These are phyloP conservation scores for Aureobasidium vineae DNA, from an alignment of 2,329 filamentous ascomycete species.

Conservation along the genomic window DNA sequence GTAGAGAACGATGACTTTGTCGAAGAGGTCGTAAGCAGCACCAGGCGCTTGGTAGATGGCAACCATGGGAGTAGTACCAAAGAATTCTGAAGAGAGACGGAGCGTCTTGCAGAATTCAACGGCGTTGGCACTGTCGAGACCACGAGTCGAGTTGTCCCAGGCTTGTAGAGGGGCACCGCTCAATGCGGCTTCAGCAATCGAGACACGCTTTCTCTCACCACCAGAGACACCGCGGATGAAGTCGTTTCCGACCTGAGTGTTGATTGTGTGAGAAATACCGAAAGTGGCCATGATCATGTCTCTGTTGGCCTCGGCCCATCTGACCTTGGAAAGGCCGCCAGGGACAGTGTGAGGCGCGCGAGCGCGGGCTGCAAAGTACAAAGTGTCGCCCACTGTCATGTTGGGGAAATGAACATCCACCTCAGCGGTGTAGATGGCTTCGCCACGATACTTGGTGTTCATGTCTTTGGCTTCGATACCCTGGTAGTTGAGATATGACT, in stretches of 20 bases:
- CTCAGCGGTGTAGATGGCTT: constrained; percentile 84
- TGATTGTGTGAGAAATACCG: constrained; percentile 69
- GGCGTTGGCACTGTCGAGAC: constrained; percentile 72
- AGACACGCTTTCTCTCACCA: constrained; percentile 77
- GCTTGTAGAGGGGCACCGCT: constrained; percentile 61
- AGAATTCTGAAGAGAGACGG: constrained; percentile 65
- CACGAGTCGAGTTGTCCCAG: constrained; percentile 77
- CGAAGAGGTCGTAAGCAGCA: constrained; percentile 66
- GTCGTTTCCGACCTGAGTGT: constrained; percentile 72
- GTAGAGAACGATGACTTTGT: constrained; percentile 67
- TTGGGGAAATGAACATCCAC: constrained; percentile 75
- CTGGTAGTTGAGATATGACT: constrained; percentile 79
- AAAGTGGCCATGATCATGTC: constrained; percentile 75
- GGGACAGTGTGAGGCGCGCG: constrained; percentile 63
- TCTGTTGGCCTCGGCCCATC: constrained; percentile 62
- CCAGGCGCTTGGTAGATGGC: constrained; percentile 74
- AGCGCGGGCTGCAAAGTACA: constrained; percentile 72
- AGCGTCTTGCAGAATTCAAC: constrained; percentile 72
- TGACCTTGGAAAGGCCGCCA: constrained; percentile 54
- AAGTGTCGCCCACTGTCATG: constrained; percentile 73
- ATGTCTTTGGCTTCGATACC: constrained; percentile 71
- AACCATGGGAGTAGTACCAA: constrained; percentile 63
- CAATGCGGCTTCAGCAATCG: constrained; percentile 74
- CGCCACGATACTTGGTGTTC: constrained; percentile 74
- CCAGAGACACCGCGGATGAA: constrained; percentile 72